These are phyloP conservation scores for Eimeria maxima DNA, from an alignment of 169 alveolate genomes.

Conservation along the genomic window DNA sequence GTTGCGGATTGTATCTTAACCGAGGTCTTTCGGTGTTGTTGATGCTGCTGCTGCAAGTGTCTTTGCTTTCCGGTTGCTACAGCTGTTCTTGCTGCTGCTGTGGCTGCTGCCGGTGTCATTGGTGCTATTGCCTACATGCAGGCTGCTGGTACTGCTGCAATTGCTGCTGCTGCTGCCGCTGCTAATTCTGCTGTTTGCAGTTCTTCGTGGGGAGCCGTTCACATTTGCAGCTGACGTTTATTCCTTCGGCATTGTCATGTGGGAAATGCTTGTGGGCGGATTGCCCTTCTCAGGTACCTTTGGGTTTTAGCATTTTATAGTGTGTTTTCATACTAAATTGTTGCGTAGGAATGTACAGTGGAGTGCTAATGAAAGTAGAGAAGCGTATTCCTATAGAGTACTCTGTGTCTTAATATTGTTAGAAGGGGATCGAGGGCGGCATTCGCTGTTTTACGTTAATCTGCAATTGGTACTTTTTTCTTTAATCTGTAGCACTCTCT, in stretches of 20 bases:
- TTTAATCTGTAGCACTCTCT: background rate
- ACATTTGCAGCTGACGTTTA: constrained; percentile 91
- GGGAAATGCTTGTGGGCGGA: constrained; percentile 91
- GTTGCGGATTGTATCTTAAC: background rate
- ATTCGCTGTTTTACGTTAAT: no score
- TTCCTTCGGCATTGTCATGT: constrained; percentile 90
- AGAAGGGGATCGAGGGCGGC: no score
- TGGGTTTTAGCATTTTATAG: background rate
- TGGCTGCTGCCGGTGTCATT: background rate
- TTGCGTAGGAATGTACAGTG: no score
- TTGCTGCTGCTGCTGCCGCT: background rate
- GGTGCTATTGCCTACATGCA: background rate
- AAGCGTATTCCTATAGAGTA: no score
- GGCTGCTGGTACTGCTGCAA: background rate
- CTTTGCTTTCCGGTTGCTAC: background rate
- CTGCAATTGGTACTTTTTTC: no score
- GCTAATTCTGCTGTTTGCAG: constrained; percentile 59
- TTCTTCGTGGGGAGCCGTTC: constrained; percentile 91
- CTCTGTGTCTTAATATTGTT: background rate
- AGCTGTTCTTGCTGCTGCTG: background rate
- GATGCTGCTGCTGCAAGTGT: background rate
- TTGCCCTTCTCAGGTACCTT: constrained; percentile 85
- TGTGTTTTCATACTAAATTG: no score
- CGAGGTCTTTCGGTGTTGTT: background rate
- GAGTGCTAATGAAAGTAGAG: no score